phyloP scores from a whole-genome alignment of 2,329 filamentous ascomycete species.

The Apiospora kogelbergensis region DNA sequence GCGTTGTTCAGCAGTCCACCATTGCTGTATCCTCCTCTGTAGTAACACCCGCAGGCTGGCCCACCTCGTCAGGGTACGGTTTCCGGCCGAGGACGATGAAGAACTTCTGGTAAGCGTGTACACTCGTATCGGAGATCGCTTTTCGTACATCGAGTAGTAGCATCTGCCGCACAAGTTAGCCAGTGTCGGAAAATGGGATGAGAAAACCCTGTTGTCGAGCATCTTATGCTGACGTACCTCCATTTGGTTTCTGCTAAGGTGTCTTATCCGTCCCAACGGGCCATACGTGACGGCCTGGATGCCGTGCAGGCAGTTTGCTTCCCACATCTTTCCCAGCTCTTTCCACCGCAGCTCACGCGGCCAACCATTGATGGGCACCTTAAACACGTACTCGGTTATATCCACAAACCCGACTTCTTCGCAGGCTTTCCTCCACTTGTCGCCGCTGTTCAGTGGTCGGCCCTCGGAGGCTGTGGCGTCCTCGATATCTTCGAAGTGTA shows the following conservation, averaged over 20 bases:
- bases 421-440: slow-evolving; percentile 36
- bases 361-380: slow-evolving; percentile 56
- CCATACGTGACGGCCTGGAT: slow-evolving; percentile 45
- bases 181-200: neutral
- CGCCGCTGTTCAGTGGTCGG: slow-evolving; percentile 38
- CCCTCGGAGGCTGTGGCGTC: slow-evolving; percentile 36
- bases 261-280: slow-evolving; percentile 41
- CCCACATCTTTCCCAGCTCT: slow-evolving; percentile 45
- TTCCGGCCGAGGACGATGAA: slow-evolving; percentile 53
- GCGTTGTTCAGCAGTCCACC: neutral
- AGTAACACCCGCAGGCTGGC: neutral
- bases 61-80: slow-evolving; percentile 37
- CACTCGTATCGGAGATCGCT: slow-evolving; percentile 43
- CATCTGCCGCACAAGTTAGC: slow-evolving; percentile 33
- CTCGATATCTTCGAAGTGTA: slow-evolving; percentile 41
- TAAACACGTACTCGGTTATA: slow-evolving; percentile 51
- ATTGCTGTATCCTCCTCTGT: neutral
- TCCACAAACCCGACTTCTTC: slow-evolving; percentile 55
- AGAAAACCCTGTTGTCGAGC: neutral
- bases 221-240: slow-evolving; percentile 39
- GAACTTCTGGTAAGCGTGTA: slow-evolving; percentile 51
- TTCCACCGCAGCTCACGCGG: slow-evolving; percentile 44
- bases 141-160: slow-evolving; percentile 49
- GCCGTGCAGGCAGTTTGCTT: slow-evolving; percentile 41
- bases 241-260: slow-evolving; percentile 44